Percentiles rank a stretch among this genome's conserved stretches.
phyloP scores from a whole-genome alignment of 805 yeast genomes.

The Babjeviella inositovora region DNA sequence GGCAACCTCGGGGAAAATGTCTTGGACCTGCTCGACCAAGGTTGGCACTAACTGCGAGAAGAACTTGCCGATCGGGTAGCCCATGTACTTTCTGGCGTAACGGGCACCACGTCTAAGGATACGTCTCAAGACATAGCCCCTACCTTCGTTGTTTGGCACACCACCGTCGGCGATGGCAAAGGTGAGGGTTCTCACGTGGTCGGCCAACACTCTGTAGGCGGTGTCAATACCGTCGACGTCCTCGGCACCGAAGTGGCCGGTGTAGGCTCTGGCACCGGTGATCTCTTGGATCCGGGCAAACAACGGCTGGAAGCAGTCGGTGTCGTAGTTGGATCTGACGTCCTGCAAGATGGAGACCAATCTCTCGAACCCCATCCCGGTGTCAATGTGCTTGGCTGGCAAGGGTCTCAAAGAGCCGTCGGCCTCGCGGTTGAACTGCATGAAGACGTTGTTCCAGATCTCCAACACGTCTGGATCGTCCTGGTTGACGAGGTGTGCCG shows the following conservation, averaged over 20 bases:
- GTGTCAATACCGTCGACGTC: conserved; percentile 93
- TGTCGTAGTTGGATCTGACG: conserved; percentile 87
- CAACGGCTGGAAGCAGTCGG: conserved; percentile 89
- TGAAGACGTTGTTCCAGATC: conserved; percentile 95
- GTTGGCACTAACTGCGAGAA: conserved; percentile 89
- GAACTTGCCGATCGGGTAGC: conserved; percentile 88
- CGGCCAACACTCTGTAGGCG: conserved; percentile 96
- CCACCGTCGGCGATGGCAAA: conserved; percentile 98
- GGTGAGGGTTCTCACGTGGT: conserved; percentile 93
- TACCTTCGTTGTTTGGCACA: conserved; percentile 97
- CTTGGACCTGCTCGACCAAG: conserved; percentile 73
- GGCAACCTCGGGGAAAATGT: conserved; percentile 82
- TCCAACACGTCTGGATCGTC: conserved; percentile 98
- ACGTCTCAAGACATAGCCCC: conserved; percentile 96
- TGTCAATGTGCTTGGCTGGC: conserved; percentile 93
- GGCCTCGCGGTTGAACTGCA: conserved; percentile 90
- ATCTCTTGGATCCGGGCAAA: conserved; percentile 79
- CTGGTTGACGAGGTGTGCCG: conserved; percentile 75
- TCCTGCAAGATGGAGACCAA: conserved; percentile 88
- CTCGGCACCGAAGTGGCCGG: conserved; percentile 87
- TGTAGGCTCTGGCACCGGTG: conserved; percentile 82
- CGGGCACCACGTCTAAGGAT: conserved; percentile 96
- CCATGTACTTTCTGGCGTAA: conserved; percentile 90
- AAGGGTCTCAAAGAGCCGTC: conserved; percentile 65
- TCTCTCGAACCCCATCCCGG: conserved; percentile 98